Conservation (phyloP, 2,329 filamentous ascomycete species). For the Fusarium graminum region DNA sequence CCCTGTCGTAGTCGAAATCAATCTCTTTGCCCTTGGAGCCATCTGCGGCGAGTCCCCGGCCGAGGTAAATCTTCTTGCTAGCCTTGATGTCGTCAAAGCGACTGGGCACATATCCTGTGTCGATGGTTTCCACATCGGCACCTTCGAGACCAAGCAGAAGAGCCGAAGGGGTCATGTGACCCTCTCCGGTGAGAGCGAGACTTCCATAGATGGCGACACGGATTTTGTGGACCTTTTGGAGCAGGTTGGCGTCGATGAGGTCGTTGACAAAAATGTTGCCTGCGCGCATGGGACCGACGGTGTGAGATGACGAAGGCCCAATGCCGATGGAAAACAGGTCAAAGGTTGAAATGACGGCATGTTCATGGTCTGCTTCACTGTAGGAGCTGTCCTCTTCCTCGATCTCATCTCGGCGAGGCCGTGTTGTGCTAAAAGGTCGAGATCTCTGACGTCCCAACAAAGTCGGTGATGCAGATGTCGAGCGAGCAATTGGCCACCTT, state of each 20-base stretch:
- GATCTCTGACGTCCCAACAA: constrained; percentile 7
- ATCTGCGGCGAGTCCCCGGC: constrained; percentile 56
- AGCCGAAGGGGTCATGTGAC: constrained; percentile 65
- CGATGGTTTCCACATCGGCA: constrained; percentile 63
- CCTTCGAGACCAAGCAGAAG: constrained; percentile 64
- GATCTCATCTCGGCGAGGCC: constrained; percentile 6
- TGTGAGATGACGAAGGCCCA: constrained; percentile 65
- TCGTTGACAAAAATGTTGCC: constrained; percentile 65
- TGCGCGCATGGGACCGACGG: constrained; percentile 65
- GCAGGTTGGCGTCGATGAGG: constrained; percentile 59
- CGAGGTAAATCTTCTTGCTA: constrained; percentile 59
- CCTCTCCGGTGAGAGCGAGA: constrained; percentile 64
- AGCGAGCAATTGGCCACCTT: constrained; percentile 28
- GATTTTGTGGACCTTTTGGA: constrained; percentile 62
- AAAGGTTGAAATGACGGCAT: constrained; percentile 66
- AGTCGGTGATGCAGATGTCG: constrained; percentile 3
- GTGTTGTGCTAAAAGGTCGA: constrained; percentile 33
- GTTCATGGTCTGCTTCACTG: constrained; percentile 64
- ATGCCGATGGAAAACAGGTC: constrained; percentile 66
- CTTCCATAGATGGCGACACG: constrained; percentile 64
- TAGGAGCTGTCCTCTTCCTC: constrained; percentile 54
- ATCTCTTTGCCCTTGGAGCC: constrained; percentile 58
- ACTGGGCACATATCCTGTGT: constrained; percentile 61
- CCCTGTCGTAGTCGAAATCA: constrained; percentile 62
- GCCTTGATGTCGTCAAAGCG: constrained; percentile 62